Evolutionary conservation across 148 eudicot species (phyloP).

Genomic region (Heliamphora exappendiculata): DNA sequence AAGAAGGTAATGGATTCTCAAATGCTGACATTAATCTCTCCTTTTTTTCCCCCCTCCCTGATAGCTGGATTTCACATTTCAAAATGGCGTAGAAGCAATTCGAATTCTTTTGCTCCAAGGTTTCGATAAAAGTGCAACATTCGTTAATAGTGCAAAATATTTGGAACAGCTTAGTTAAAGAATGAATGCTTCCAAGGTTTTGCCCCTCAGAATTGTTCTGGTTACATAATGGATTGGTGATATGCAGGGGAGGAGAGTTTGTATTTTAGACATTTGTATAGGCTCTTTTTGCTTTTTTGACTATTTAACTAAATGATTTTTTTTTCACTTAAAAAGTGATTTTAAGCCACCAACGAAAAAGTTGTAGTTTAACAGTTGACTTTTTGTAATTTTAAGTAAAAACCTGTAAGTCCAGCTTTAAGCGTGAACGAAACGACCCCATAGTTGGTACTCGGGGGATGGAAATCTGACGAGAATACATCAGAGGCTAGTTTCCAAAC

Average conservation of each 20-base stretch:
- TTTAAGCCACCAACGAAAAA: no score
- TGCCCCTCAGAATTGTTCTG: conserved; percentile 5
- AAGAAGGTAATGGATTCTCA: background rate
- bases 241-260: background rate
- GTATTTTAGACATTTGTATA: background rate
- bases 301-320: no score
- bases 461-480: background rate
- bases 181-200: background rate
- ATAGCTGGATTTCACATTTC: conserved; percentile 86
- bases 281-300: no score
- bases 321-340: no score
- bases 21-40: background rate
- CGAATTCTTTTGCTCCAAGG: conserved; percentile 74
- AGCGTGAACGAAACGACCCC: no score
- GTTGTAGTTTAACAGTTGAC: no score
- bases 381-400: no score
- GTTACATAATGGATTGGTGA: background rate
- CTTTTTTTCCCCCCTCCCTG: conserved; percentile 17
- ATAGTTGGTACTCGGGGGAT: background rate
- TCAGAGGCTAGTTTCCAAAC: background rate
- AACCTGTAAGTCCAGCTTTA: no score
- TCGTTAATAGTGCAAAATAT: conserved; percentile 54
- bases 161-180: conserved; percentile 37
- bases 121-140: conserved; percentile 75
- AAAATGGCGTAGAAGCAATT: conserved; percentile 70